phyloP scores from a whole-genome alignment of 2,329 filamentous ascomycete species.

The Fusarium sp. region DNA sequence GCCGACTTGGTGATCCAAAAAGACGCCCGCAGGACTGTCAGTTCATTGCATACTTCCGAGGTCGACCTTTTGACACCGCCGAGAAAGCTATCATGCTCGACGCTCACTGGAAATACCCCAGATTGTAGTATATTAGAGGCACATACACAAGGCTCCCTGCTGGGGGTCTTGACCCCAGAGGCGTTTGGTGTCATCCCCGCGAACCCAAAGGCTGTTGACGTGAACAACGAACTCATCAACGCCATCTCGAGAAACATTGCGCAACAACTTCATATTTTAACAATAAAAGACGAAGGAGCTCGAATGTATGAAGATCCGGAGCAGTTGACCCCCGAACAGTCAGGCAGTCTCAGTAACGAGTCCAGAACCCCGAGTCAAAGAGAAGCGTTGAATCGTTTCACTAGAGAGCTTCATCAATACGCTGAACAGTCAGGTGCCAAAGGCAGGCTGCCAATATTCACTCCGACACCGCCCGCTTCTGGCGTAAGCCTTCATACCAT shows the following conservation, averaged over 20 bases:
- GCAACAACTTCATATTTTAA: constrained; percentile 60
- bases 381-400: constrained; percentile 56
- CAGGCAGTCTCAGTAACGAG: constrained; percentile 22
- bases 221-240: constrained; percentile 59
- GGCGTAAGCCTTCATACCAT: constrained; percentile 64
- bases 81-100: constrained; percentile 1
- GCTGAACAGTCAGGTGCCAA: constrained; percentile 54
- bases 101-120: not conserved
- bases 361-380: constrained; percentile 61
- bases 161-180: constrained; percentile 29
- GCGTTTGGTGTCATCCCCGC: constrained; percentile 25
- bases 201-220: constrained; percentile 49
- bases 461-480: constrained; percentile 58
- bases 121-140: not conserved
- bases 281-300: constrained; percentile 39
- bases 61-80: not conserved
- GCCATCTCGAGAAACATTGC: constrained; percentile 61
- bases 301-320: not conserved
- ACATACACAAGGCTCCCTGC: not conserved
- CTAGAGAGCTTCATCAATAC: constrained; percentile 50
- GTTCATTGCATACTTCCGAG: constrained; percentile 3
- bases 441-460: constrained; percentile 56
- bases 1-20: not conserved
- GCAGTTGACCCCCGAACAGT: constrained; percentile 2
- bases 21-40: not conserved